phyloP scores from a whole-genome alignment of 441 rosid species.

The Populus trichocarpa region DNA sequence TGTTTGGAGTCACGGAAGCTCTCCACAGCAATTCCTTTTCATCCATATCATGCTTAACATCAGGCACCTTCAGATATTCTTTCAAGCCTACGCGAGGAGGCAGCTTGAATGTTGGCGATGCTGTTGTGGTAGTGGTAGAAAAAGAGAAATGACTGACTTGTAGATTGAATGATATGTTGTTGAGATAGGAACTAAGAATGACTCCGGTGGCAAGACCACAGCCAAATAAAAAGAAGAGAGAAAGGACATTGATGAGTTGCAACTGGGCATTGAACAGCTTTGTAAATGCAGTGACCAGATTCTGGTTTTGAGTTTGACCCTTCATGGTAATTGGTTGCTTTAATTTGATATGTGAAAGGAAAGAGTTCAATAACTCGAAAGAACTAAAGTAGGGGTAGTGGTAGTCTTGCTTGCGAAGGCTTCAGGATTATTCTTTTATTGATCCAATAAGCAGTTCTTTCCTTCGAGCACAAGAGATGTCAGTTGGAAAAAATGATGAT shows the following conservation, averaged over 20 bases:
- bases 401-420: background rate
- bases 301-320: slow-evolving; percentile 33
- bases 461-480: slow-evolving; percentile 35
- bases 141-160: slow-evolving; percentile 34
- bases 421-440: slow-evolving; percentile 7
- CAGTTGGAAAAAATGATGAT: background rate
- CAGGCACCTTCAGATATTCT: slow-evolving; percentile 42
- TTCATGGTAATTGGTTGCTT: slow-evolving; percentile 31
- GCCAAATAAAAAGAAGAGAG: slow-evolving; percentile 47
- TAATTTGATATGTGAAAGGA: slow-evolving; percentile 5
- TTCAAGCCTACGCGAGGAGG: slow-evolving; percentile 27
- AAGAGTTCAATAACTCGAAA: background rate
- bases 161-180: slow-evolving; percentile 41
- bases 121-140: slow-evolving; percentile 8
- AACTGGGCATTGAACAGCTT: slow-evolving; percentile 44
- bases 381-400: background rate
- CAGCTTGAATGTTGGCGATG: background rate
- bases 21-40: slow-evolving; percentile 83
- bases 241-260: slow-evolving; percentile 45
- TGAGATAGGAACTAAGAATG: slow-evolving; percentile 47
- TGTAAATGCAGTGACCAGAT: slow-evolving; percentile 15
- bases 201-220: slow-evolving; percentile 60
- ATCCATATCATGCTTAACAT: slow-evolving; percentile 54
- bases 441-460: slow-evolving; percentile 16
- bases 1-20: slow-evolving; percentile 63